Evolutionary conservation across 345 rosid genomes (phyloP).

Genomic region (Eucalyptus fibrosa): DNA sequence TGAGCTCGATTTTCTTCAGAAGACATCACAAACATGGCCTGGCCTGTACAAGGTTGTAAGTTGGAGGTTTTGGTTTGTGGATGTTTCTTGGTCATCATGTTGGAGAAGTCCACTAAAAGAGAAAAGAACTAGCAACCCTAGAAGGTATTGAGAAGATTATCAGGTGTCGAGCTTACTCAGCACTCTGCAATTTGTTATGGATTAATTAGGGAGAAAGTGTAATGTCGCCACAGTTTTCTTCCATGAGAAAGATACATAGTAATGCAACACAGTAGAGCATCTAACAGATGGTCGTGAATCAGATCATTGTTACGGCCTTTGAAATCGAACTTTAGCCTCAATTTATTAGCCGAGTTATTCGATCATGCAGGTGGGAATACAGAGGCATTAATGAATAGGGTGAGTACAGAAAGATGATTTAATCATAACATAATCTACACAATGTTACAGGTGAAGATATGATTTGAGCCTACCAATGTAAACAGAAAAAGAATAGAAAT

Average conservation of each 20-base stretch:
- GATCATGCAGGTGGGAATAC: not conserved
- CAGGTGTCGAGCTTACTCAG: not conserved
- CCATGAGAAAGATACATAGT: not conserved
- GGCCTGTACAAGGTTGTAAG: not conserved
- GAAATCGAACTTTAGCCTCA: fast-evolving
- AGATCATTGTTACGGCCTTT: not conserved
- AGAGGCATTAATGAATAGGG: not conserved
- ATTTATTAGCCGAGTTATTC: not conserved
- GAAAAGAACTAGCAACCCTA: too few relatives aligned
- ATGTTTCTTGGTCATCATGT: not conserved
- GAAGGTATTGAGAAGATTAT: not conserved
- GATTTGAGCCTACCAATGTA: not conserved
- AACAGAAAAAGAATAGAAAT: not conserved
- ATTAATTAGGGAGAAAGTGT: not conserved
- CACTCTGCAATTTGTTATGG: not conserved
- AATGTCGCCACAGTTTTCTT: not conserved
- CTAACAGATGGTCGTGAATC: not conserved
- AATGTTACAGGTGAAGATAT: not conserved
- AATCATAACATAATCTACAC: not conserved
- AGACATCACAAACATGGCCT: not conserved
- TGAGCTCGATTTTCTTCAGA: not conserved
- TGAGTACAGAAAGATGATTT: not conserved
- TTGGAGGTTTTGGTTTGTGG: not conserved
- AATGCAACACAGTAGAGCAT: fast-evolving
- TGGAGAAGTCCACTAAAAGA: not conserved